Base-by-base conservation (phyloP, 306 rosid species). In the Acacia melanoxylon region DNA sequence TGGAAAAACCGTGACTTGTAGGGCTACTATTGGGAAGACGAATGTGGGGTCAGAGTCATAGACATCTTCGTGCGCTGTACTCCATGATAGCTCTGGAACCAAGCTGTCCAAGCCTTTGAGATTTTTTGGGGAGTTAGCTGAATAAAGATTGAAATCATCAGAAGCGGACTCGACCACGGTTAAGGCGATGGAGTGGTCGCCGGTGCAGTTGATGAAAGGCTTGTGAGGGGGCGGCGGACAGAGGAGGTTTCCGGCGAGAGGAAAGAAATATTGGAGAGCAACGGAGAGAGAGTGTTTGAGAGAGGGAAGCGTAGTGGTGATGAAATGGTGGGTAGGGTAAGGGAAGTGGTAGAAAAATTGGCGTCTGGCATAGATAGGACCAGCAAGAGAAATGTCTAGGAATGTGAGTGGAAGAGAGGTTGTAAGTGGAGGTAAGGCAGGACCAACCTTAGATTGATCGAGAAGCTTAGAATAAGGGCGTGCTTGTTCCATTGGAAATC, bases 211-310 rank as follows among this genome's bases (percentile, higher is more conserved):
- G 56, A 86, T 86, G 35, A 45, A 83, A 24, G 89, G 89, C 45
- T 67, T 83, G 41, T 80, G 46, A 16, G 89, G 87, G 16, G 81
- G 71, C 45, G 85, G 85, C 1, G 89, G 87, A 67, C 59, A 80
- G 35, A 76, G 20, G 67, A 83, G 89, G 33, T 77, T 83, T 37
- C 88, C 88, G 8, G 88, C 80, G 6, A 85, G 78, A 25, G 88
- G 88, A 54, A 14, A 85, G 65, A 81, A 85, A 37, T 49, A 52
- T 37, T 85, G 85, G 62, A 85, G 88, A 8, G 85, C 31, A 2
- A 40, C 78, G 24, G 91, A 88, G 61, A 89, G 91, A 41, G 95
- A 80, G 76, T 19, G 83, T 69, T 86, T 88, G 77, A 89, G 91
- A 61, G 56, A 62, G 10, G 91, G 90, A 72, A 91, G 76, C 22